Evolutionary conservation across 2,329 filamentous ascomycete species (phyloP).

Genomic region (Alternaria sp.): DNA sequence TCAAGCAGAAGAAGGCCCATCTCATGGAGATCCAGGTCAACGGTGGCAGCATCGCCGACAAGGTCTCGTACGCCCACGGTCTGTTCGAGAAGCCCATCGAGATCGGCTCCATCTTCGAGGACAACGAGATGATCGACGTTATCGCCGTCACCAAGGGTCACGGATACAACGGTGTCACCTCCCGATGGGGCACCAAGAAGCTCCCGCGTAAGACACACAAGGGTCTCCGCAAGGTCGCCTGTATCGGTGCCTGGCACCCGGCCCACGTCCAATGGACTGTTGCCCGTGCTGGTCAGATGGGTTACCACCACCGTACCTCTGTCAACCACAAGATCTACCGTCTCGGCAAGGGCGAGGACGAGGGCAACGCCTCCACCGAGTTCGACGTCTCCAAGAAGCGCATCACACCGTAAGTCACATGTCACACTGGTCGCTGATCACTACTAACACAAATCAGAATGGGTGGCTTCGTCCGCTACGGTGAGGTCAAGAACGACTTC

Average conservation of each 20-base stretch:
- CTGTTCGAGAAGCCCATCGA: slow-evolving; percentile 99
- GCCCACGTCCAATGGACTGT: slow-evolving; percentile 99
- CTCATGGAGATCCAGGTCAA: slow-evolving; percentile 99
- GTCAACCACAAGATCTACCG: slow-evolving; percentile 99
- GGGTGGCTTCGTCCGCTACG: slow-evolving; percentile 99
- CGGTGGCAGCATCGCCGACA: slow-evolving; percentile 92
- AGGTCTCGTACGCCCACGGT: slow-evolving; percentile 93
- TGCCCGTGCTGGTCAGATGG: slow-evolving; percentile 98
- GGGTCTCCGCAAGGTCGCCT: slow-evolving; percentile 99
- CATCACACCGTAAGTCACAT: slow-evolving; percentile 90
- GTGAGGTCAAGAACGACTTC: slow-evolving; percentile 99
- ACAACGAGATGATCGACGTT: slow-evolving; percentile 99
- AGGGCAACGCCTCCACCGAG: slow-evolving; percentile 92
- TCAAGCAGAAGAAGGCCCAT: slow-evolving; percentile 99
- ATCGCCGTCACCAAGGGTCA: slow-evolving; percentile 99
- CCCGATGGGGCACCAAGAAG: slow-evolving; percentile 99
- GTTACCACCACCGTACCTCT: slow-evolving; percentile 99
- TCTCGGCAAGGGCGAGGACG: slow-evolving; percentile 89
- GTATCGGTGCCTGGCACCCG: slow-evolving; percentile 99
- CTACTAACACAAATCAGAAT: slow-evolving; percentile 67
- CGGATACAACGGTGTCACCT: slow-evolving; percentile 96
- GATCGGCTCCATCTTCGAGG: slow-evolving; percentile 94
- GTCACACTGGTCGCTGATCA: neutral
- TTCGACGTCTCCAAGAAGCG: slow-evolving; percentile 98
- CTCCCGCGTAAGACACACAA: slow-evolving; percentile 99